Conservation (phyloP, 2,329 filamentous ascomycete genomes). For the Pezicula radicicola region DNA sequence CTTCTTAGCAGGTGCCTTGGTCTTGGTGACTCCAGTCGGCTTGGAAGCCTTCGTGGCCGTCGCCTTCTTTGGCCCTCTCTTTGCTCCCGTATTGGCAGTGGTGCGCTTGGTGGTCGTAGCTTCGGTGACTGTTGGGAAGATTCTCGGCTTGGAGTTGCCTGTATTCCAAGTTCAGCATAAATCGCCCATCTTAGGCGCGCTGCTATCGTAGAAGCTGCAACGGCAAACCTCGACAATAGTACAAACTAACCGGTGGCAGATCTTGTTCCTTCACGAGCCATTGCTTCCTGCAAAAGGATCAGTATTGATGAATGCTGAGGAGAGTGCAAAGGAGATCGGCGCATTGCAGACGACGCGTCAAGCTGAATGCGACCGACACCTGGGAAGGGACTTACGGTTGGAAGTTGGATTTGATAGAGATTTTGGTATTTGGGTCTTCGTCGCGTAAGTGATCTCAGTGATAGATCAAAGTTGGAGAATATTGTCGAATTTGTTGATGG, state of each 20-base stretch:
- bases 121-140: slow-evolving; percentile 24
- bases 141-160: slow-evolving; percentile 25
- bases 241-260: slow-evolving; percentile 24
- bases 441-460: slow-evolving; percentile 10
- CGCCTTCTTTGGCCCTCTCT: slow-evolving; percentile 27
- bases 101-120: slow-evolving; percentile 20
- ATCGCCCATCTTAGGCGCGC: slow-evolving; percentile 19
- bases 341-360: slow-evolving; percentile 21
- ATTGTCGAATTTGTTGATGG: slow-evolving; percentile 16
- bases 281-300: slow-evolving; percentile 21
- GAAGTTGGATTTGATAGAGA: not conserved
- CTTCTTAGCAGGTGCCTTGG: slow-evolving; percentile 28
- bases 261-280: slow-evolving; percentile 27
- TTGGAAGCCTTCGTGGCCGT: slow-evolving; percentile 29
- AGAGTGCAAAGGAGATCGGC: slow-evolving; percentile 16
- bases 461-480: slow-evolving; percentile 7
- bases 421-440: slow-evolving; percentile 1
- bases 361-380: slow-evolving; percentile 16
- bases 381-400: slow-evolving; percentile 21
- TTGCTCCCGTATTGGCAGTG: slow-evolving; percentile 25
- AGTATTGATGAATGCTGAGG: slow-evolving; percentile 19
- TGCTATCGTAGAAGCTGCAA: slow-evolving; percentile 11
- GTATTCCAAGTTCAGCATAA: slow-evolving; percentile 21
- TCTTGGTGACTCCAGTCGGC: slow-evolving; percentile 27
- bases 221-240: slow-evolving; percentile 7